phyloP scores from a whole-genome alignment of 805 yeast species.

The Debaryomyces castellii region DNA sequence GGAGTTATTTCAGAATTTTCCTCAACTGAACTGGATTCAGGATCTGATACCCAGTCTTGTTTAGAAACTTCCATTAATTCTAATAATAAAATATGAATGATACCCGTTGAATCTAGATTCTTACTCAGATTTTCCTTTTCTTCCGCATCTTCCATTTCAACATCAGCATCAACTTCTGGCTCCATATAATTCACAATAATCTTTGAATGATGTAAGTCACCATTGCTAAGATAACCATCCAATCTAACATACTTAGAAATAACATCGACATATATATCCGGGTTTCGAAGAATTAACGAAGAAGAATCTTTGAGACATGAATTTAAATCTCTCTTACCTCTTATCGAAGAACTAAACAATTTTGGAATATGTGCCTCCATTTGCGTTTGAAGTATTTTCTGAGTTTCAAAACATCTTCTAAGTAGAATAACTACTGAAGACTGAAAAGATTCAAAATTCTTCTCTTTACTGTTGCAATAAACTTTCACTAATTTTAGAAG shows the following conservation, averaged over 20 bases:
- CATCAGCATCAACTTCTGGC: slow-evolving; percentile 17
- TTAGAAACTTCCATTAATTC: slow-evolving; percentile 56
- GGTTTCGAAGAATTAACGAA: slow-evolving; percentile 48
- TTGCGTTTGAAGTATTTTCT: slow-evolving; percentile 45
- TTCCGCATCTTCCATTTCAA: slow-evolving; percentile 27
- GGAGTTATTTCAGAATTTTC: slow-evolving; percentile 5
- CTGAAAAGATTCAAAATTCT: slow-evolving; percentile 13
- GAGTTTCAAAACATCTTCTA: slow-evolving; percentile 70
- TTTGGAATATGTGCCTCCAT: slow-evolving; percentile 52
- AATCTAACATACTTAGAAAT: slow-evolving; percentile 43
- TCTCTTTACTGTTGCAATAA: slow-evolving; percentile 19
- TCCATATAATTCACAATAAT: slow-evolving; percentile 18
- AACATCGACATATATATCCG: slow-evolving; percentile 47
- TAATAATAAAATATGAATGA: slow-evolving; percentile 59
- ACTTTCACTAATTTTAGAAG: slow-evolving; percentile 44
- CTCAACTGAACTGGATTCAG: slow-evolving; percentile 19
- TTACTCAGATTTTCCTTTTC: not conserved
- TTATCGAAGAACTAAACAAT: slow-evolving; percentile 33
- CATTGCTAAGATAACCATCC: slow-evolving; percentile 40
- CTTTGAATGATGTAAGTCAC: slow-evolving; percentile 17
- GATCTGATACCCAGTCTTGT: slow-evolving; percentile 36
- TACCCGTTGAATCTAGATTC: slow-evolving; percentile 43
- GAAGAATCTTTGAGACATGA: slow-evolving; percentile 50
- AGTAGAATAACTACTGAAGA: slow-evolving; percentile 43
- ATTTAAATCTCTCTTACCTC: slow-evolving; percentile 43